Conservation (phyloP, 768 basidiomycete species). For the Lentinus tigrinus region DNA sequence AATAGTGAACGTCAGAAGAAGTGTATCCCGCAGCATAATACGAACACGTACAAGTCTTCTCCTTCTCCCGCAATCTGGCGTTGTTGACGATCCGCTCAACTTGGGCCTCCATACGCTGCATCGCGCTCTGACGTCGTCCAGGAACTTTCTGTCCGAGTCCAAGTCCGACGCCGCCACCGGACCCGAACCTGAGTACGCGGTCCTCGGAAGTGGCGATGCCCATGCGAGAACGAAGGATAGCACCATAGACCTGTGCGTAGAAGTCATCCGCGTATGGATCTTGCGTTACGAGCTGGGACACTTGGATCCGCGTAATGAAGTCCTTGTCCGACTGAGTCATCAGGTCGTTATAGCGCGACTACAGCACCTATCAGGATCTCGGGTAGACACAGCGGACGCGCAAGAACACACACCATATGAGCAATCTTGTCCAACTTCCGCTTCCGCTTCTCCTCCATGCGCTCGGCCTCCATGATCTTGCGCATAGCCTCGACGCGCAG, state of each 20-base stretch:
- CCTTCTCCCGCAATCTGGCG: slow-evolving; percentile 82
- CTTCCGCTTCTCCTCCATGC: slow-evolving; percentile 81
- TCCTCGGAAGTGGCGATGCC: slow-evolving; percentile 72
- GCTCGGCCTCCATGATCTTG: slow-evolving; percentile 89
- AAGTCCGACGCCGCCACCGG: slow-evolving; percentile 81
- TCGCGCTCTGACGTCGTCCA: slow-evolving; percentile 74
- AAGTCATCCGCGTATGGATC: slow-evolving; percentile 99
- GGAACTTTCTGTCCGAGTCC: slow-evolving; percentile 70
- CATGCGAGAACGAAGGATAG: slow-evolving; percentile 76
- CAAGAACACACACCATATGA: slow-evolving; percentile 62
- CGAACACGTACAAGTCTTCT: slow-evolving; percentile 52
- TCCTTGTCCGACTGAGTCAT: slow-evolving; percentile 99
- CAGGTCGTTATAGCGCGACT: slow-evolving; percentile 91
- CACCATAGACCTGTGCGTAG: slow-evolving; percentile 94
- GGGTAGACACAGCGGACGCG: neutral
- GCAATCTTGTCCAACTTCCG: slow-evolving; percentile 83
- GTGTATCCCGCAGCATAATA: slow-evolving; percentile 39
- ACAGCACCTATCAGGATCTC: slow-evolving; percentile 4
- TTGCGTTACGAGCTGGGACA: slow-evolving; percentile 94
- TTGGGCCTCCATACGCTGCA: slow-evolving; percentile 93
- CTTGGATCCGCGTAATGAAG: slow-evolving; percentile 98
- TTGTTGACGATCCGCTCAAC: slow-evolving; percentile 96
- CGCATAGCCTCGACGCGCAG: slow-evolving; percentile 78
- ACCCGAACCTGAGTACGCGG: slow-evolving; percentile 82
- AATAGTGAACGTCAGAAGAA: neutral